Percentiles rank a stretch among this genome's conserved stretches.
phyloP scores from a whole-genome alignment of 2,329 filamentous ascomycete species.

The Tolypocladium capitatum region DNA sequence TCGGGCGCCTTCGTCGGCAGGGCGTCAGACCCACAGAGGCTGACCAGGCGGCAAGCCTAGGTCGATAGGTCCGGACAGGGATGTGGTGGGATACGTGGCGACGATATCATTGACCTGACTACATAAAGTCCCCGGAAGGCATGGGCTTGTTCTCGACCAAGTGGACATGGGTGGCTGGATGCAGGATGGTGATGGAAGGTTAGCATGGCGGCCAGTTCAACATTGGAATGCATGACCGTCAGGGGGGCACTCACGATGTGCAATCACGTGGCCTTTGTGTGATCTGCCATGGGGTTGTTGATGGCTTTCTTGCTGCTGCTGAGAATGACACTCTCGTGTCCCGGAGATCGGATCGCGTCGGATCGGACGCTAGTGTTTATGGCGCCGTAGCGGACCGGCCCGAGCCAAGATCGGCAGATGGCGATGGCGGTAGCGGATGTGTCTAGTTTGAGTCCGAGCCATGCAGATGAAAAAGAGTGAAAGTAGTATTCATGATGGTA shows the following conservation, averaged over 20 bases:
- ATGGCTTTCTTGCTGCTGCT: not conserved
- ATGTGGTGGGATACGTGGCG: not conserved
- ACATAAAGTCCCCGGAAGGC: not conserved
- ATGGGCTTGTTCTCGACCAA: not conserved
- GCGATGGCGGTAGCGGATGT: not conserved
- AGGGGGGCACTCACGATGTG: not conserved
- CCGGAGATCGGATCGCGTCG: not conserved
- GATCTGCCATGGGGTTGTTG: not conserved
- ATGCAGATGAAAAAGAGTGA: not conserved
- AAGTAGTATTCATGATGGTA: not conserved
- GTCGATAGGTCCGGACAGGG: not conserved
- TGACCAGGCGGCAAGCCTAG: not conserved
- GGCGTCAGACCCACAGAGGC: not conserved
- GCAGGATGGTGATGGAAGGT: not conserved
- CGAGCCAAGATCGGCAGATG: not conserved
- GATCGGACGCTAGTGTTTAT: not conserved
- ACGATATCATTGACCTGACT: not conserved
- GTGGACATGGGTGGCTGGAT: not conserved
- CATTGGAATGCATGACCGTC: not conserved
- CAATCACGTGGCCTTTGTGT: not conserved
- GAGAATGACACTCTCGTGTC: too few species aligned
- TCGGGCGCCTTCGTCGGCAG: not conserved
- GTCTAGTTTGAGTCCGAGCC: not conserved
- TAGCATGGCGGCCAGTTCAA: not conserved
- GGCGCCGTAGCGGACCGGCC: not conserved